phyloP scores from a whole-genome alignment of 164 flowering plant genomes.

The Berberis thunbergii region DNA sequence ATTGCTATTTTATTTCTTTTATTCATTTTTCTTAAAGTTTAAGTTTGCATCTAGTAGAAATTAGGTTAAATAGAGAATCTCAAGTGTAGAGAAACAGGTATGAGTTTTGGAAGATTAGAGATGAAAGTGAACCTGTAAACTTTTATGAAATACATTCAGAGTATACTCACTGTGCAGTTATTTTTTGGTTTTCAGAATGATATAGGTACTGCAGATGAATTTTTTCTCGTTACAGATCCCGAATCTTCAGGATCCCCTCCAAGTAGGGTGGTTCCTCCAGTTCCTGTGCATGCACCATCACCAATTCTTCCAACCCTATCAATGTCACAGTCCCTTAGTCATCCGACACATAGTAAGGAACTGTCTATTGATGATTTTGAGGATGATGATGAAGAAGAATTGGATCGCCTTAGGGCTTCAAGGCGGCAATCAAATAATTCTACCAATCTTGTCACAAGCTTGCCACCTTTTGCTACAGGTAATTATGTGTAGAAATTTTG shows the following conservation, averaged over 20 bases:
- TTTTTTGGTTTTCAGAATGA: slow-evolving; percentile 37
- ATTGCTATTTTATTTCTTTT: too few relatives aligned
- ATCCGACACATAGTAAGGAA: slow-evolving; percentile 54
- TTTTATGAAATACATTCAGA: neutral
- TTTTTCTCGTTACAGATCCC: slow-evolving; percentile 71
- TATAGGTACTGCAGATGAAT: slow-evolving; percentile 59
- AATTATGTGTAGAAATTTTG: slow-evolving; percentile 6
- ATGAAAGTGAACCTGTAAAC: too few relatives aligned
- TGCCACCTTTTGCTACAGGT: slow-evolving; percentile 92
- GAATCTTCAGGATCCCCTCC: slow-evolving; percentile 90
- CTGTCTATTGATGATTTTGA: slow-evolving; percentile 87
- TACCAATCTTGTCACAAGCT: slow-evolving; percentile 48
- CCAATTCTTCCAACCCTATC: slow-evolving; percentile 38
- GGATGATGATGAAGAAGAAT: slow-evolving; percentile 63
- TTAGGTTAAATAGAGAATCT: too few relatives aligned
- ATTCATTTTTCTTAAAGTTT: too few relatives aligned
- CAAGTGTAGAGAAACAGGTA: too few relatives aligned
- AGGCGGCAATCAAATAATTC: slow-evolving; percentile 70
- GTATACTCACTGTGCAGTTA: neutral
- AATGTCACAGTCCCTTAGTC: slow-evolving; percentile 49
- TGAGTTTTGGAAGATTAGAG: too few relatives aligned
- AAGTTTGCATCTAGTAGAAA: too few relatives aligned
- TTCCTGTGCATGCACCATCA: slow-evolving; percentile 39
- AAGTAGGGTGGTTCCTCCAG: slow-evolving; percentile 67
- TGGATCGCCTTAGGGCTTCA: slow-evolving; percentile 45